Evolutionary conservation across 345 rosid genomes (phyloP).

Genomic region (Eucalyptus paniculata): DNA sequence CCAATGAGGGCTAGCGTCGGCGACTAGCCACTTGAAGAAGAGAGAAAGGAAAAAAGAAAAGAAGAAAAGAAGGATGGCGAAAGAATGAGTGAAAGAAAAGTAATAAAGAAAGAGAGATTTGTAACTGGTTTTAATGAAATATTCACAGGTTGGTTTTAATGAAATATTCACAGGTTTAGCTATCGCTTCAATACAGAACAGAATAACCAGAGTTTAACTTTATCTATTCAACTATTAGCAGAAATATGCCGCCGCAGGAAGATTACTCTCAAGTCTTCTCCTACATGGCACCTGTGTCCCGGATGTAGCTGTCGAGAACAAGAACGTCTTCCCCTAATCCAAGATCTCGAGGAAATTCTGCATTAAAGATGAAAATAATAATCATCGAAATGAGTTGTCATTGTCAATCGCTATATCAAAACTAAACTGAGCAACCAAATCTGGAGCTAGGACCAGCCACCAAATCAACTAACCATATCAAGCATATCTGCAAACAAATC

Average conservation of each 20-base stretch:
- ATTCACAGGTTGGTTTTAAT: not conserved
- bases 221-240: not conserved
- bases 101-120: not conserved
- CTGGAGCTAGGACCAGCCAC: no score
- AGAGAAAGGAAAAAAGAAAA: no score
- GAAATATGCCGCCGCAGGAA: not conserved
- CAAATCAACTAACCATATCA: no score
- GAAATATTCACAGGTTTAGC: not conserved
- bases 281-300: not conserved
- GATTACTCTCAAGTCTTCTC: not conserved
- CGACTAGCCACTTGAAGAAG: no score
- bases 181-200: no score
- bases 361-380: not conserved
- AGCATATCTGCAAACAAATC: no score
- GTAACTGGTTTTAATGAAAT: not conserved
- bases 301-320: not conserved
- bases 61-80: not conserved
- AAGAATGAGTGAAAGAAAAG: not conserved
- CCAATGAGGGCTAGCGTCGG: no score
- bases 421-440: no score
- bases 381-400: no score
- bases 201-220: not conserved
- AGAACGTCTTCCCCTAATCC: not conserved
- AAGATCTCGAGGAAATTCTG: not conserved
- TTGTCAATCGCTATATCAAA: no score